Evolutionary conservation across 352 stramenopile genomes (phyloP), one percentile per base, ranked within the genome.

Genomic region (Pythium dissimile): DNA sequence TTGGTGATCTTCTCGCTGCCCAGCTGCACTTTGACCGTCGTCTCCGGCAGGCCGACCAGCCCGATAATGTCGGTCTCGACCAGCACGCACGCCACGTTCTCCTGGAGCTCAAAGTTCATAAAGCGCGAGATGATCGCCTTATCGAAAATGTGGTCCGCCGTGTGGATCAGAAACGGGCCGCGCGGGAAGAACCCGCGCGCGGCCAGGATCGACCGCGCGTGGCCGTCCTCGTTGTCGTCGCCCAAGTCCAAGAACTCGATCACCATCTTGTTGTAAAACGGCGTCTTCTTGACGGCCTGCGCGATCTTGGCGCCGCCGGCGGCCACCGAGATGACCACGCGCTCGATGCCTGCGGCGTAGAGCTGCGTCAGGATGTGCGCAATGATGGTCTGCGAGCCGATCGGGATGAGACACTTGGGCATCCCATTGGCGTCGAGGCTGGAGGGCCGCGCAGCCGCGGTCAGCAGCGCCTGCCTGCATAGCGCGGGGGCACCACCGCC

Each of bases 331-430:
- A 93, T 82, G 43, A 91, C 84, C n/a, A 91, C 77, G 26, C 82
- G 78, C 54, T 88, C 80, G 9, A 92, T 73, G 34, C 80, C 77
- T 0, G 84, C 80, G 27, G 83, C 77, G 45, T 87, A 88, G 0
- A 92, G 69, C 51, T 94, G 84, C 28, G 81, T 87, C 20, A 92
- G 60, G 56, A 89, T 89, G 52, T 94, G 82, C 23, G 71, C 75
- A 42, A 94, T 87, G 48, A 94, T 83, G 15, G 80, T 83, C 55
- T 90, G 80, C 16, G 75, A 71, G 7, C 78, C 80, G 15, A 94
- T 58, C 37, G 76, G 74, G 70, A 92, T 88, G 23, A 92, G 72
- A 43, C 79, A 88, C 57, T 92, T 92, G 44, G 81, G 81, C 9
- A 71, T 59, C 46, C 75, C 67, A 18, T 85, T 69, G 31, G 67